Base-by-base conservation (phyloP, 192 early-diverging fungal genomes). In the Mortierella hygrophila region DNA sequence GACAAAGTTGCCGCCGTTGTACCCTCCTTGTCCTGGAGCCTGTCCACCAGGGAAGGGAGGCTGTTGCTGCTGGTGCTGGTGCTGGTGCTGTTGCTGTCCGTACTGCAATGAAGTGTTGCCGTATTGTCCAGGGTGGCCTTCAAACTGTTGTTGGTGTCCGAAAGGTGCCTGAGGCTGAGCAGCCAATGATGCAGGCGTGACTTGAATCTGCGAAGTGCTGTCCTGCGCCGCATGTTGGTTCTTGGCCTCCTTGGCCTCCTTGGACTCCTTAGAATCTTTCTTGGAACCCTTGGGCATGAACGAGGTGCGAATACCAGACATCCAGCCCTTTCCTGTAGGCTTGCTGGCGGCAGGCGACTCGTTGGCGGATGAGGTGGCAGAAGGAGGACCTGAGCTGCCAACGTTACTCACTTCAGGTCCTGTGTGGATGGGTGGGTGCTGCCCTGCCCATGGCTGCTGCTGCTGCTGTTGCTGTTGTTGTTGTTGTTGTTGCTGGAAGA, bases 291-390 rank as follows among this genome's bases (percentile, higher is more conserved):
- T 85, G 32, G 54, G 42, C 23, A 80, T 37, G 13, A 80, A 40
- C 4, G 83, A 77, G 35, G 69, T 68, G 11, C 83, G 74, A 47
- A 85, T 69, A 6, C 75, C 78, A 76, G 57, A 71, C 47, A 85
- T 69, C 49, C 49, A 80, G 10, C 83, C 65, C 68, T 85, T 85
- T 71, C 78, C 77, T 26, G 75, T 29, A 7, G 76, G 49, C 78
- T 85, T 85, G 9, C 55, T 26, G 55, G 55, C 55, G 13, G 70
- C 38, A 10, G 82, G 29, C 3, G 78, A 60, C 46, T 85, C 83
- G 38, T 70, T 79, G 4, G 46, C 42, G 10, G 78, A 72, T 23
- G 83, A 80, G 15, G 54, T 23, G 13, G 78, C 35, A 35, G 83
- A 80, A 6, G 78, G 40, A 26, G 82, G 74, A 55, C 63, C 72